Percentiles rank a stretch among this genome's conserved stretches.
Evolutionary conservation across 805 yeast genomes (phyloP).

Genomic region (Ogataea naganishii): DNA sequence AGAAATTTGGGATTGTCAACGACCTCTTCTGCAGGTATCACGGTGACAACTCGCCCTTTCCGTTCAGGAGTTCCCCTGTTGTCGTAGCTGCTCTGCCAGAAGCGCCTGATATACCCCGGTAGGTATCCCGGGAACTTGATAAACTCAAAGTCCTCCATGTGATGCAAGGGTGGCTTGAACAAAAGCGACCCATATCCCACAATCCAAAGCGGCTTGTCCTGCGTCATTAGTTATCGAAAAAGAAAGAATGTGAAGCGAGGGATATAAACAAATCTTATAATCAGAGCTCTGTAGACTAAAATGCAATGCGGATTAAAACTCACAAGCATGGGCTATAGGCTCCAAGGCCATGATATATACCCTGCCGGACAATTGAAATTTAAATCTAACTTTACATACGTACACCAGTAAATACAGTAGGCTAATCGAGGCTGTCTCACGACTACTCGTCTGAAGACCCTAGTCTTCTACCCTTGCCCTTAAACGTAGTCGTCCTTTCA

Average conservation of each 20-base stretch:
- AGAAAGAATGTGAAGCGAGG: no score
- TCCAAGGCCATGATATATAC: no score
- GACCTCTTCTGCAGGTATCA: constrained; percentile 53
- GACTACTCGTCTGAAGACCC: constrained; percentile 21
- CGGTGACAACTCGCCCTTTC: constrained; percentile 89
- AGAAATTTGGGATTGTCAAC: constrained; percentile 30
- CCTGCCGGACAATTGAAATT: no score
- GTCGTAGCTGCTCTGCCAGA: constrained; percentile 88
- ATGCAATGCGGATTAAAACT: no score
- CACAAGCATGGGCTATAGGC: no score
- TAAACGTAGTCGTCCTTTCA: constrained; percentile 14
- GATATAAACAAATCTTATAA: no score
- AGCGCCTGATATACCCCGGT: constrained; percentile 68
- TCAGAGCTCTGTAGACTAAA: no score
- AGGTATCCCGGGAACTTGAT: constrained; percentile 56
- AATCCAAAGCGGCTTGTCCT: constrained; percentile 52
- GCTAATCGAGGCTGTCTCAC: constrained; percentile 3
- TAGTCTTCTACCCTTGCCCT: constrained; percentile 30
- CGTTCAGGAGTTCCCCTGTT: constrained; percentile 80
- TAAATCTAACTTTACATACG: no score
- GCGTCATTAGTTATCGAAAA: constrained; percentile 2
- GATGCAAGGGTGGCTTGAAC: constrained; percentile 79
- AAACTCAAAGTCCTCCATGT: constrained; percentile 26
- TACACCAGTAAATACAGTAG: no score
- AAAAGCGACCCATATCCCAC: constrained; percentile 87